Percentiles rank a stretch among this genome's conserved stretches.
phyloP scores from a whole-genome alignment of 768 basidiomycete species.

The Coprinopsis cinerea region DNA sequence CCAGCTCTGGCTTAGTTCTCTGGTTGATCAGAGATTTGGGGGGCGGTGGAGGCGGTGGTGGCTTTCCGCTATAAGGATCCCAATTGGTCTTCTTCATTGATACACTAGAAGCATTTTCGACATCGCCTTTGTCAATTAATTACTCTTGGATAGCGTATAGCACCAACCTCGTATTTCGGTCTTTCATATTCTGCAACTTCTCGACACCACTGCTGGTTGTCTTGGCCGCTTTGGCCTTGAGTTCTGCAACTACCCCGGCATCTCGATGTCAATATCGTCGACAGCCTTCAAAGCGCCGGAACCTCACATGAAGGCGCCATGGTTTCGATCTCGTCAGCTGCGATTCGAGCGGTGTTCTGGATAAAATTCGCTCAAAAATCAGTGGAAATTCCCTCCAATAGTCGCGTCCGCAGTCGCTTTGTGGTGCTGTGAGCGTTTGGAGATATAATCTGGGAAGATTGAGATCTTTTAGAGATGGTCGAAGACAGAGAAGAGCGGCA shows the following conservation, averaged over 20 bases:
- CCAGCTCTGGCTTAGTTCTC: conserved; percentile 25
- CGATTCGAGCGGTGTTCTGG: not conserved
- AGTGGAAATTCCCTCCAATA: not conserved
- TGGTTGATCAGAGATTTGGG: conserved; percentile 27
- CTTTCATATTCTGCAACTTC: conserved; percentile 49
- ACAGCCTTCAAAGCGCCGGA: not conserved
- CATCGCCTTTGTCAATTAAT: not conserved
- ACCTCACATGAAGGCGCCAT: conserved; percentile 31
- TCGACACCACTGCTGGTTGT: conserved; percentile 52
- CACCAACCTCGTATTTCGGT: conserved; percentile 45
- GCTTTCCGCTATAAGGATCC: conserved; percentile 53
- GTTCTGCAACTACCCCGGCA: conserved; percentile 46
- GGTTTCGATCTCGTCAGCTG: not conserved
- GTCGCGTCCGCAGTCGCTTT: not conserved
- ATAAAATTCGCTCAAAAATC: not conserved
- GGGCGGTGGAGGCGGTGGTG: conserved; percentile 45
- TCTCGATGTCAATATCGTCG: conserved; percentile 8
- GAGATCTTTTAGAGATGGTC: not conserved
- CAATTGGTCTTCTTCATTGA: conserved; percentile 59
- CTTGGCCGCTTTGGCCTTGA: conserved; percentile 58
- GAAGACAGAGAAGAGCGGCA: not conserved
- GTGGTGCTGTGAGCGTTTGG: not conserved
- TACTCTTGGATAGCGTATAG: not conserved
- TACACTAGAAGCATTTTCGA: conserved; percentile 28
- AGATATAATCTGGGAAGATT: not conserved